Evolutionary conservation across 306 rosid genomes (phyloP), one percentile per base, ranked within the genome.

Genomic region (Rosa chinensis): DNA sequence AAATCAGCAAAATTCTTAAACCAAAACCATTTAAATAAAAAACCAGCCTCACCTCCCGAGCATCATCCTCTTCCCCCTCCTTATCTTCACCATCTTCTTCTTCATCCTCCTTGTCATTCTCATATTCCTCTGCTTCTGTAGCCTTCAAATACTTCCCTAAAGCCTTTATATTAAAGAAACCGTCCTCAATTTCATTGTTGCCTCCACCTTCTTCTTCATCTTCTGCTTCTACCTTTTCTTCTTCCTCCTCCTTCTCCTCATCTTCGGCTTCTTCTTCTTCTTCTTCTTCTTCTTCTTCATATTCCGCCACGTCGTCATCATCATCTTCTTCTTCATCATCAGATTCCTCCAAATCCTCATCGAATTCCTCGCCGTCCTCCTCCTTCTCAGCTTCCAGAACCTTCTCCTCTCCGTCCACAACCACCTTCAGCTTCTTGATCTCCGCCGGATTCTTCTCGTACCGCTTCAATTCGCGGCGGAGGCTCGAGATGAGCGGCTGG

Each of bases 401-500:
- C 81, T 86, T 82, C 59, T 74, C 82, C 35, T 74, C 74, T 40
- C 75, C 88, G 13, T 42, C 77, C 1, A 52, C 48, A 68, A 75
- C 84, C 70, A 68, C 81, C 79, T 45, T 87, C 44, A 90, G 84
- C 87, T 35, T 81, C 28, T 52, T 72, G 66, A 93, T 82, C 78
- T 80, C 92, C 23, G 80, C 82, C 6, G 96, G 96, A 42, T 87
- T 86, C 73, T 90, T 87, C 42, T 74, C 85, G 58, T 88, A 69
- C 66, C 84, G 91, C 77, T 84, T 93, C 86, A 93, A 39, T 16
- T 88, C 91, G 73, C 99, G 92, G 61, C 89, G 90, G 50, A 95
- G 75, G 10, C 78, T 78, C 75, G 92, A 83, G 47, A 95, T 21
- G 1, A 95, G 89, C 11, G 98, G 97, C 82, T 90, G 94, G 0